These are phyloP conservation scores for Aegilops sharonensis DNA, from an alignment of 176 grass and related monocot genomes.

Conservation along the genomic window DNA sequence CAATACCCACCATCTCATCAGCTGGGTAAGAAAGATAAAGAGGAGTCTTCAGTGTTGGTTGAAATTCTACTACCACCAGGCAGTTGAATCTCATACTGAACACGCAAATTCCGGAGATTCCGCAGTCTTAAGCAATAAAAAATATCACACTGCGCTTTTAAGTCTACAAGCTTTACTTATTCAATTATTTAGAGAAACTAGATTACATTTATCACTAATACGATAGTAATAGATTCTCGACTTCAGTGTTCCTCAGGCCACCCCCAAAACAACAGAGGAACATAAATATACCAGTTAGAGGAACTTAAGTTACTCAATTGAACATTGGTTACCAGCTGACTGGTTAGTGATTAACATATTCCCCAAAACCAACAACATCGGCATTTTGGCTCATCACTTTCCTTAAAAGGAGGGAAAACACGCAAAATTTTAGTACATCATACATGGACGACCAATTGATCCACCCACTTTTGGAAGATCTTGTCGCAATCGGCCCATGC, in stretches of 20 bases:
- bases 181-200: too few relatives aligned
- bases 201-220: too few relatives aligned
- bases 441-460: not conserved
- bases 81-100: conserved; percentile 10
- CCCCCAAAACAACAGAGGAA: too few relatives aligned
- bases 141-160: too few relatives aligned
- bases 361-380: not conserved
- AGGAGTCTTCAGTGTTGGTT: not conserved
- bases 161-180: too few relatives aligned
- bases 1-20: conserved; percentile 8
- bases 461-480: not conserved
- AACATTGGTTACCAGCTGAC: not conserved
- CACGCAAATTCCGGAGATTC: not conserved
- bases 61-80: not conserved
- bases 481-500: not conserved
- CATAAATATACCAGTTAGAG: not conserved
- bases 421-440: not conserved
- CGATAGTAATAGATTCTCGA: too few relatives aligned
- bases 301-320: not conserved
- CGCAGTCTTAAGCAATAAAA: too few relatives aligned
- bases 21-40: conserved; percentile 23
- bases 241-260: too few relatives aligned
- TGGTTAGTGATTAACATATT: not conserved
- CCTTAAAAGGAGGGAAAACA: not conserved
- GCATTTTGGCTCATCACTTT: not conserved